Conservation (phyloP, 345 rosid species). For the Fremontodendron californicum region DNA sequence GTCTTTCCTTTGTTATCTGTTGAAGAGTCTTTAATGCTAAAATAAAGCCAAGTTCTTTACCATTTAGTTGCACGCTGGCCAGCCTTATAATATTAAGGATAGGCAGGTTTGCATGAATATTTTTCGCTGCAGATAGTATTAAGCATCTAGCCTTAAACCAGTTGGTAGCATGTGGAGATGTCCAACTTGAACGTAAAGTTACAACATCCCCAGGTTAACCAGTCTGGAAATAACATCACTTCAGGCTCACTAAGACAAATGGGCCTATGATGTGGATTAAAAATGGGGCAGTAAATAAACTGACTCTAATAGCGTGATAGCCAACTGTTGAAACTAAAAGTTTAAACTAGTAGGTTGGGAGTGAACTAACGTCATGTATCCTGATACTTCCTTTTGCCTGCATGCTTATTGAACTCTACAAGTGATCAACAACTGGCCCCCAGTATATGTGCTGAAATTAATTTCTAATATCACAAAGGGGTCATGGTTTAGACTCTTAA, state of each 20-base stretch:
- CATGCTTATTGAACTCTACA: neutral
- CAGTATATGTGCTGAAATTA: neutral
- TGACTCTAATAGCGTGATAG: neutral
- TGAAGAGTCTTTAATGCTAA: neutral
- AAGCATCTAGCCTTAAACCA: neutral
- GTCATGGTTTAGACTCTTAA: neutral
- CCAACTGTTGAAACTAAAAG: neutral
- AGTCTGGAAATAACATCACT: neutral
- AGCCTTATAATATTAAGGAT: neutral
- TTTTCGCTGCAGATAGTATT: neutral
- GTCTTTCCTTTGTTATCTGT: neutral
- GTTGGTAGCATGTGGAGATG: neutral
- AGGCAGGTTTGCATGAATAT: neutral
- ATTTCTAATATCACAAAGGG: neutral
- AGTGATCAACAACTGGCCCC: neutral
- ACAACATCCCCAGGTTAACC: neutral
- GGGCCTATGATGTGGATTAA: neutral
- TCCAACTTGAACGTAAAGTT: neutral
- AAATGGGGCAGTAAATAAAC: neutral
- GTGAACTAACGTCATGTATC: neutral
- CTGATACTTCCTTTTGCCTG: neutral
- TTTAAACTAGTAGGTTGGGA: neutral
- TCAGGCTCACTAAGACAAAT: neutral
- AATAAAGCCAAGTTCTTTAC: neutral
- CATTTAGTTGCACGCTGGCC: neutral